Evolutionary conservation across 345 rosid species (phyloP).

Genomic region (Cardiospermum halicacabum): DNA sequence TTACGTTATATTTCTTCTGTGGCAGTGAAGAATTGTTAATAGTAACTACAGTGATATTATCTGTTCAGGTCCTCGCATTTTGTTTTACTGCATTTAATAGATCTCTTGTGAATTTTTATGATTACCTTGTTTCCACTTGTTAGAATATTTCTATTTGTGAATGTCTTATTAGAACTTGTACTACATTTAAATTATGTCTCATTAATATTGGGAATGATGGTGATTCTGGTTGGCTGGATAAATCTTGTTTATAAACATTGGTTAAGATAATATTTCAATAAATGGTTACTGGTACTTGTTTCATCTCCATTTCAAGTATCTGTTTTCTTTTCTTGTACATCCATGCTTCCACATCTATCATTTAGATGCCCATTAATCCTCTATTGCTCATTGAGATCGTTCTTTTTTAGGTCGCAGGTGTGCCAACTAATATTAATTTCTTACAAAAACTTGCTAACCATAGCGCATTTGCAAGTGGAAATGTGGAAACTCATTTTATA

Average conservation of each 20-base stretch:
- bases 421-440: slow-evolving; percentile 87
- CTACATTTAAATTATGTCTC: neutral
- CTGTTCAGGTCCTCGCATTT: slow-evolving; percentile 4
- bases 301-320: neutral
- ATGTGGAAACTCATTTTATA: slow-evolving; percentile 93
- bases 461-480: slow-evolving; percentile 63
- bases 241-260: neutral
- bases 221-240: slow-evolving; percentile 3
- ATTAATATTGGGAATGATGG: neutral
- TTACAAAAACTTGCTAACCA: slow-evolving; percentile 75
- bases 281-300: neutral
- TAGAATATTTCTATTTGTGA: neutral
- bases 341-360: slow-evolving; percentile 6
- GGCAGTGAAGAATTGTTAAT: neutral
- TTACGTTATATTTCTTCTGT: slow-evolving; percentile 6
- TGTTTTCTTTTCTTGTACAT: neutral
- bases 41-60: neutral
- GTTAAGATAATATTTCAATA: neutral
- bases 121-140: neutral
- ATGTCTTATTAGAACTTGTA: neutral
- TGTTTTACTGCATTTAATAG: slow-evolving; percentile 5
- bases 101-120: neutral
- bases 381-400: slow-evolving; percentile 14
- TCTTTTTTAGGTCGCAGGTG: slow-evolving; percentile 79
- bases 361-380: neutral